These are phyloP conservation scores for Rhizoclosmatium globosum DNA, from an alignment of 192 early-diverging fungal species.

Conservation along the genomic window DNA sequence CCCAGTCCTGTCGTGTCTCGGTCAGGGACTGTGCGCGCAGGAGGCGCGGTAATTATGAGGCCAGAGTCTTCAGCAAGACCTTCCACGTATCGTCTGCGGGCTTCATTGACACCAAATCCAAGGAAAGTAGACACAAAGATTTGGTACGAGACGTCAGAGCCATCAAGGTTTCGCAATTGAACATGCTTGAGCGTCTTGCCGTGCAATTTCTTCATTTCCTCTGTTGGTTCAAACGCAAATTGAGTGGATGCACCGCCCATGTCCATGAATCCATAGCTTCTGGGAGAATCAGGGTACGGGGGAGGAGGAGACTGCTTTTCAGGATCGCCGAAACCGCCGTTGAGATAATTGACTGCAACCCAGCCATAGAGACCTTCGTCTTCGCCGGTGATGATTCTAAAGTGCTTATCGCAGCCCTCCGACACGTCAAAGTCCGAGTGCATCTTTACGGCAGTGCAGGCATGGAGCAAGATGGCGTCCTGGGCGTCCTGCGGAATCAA, in stretches of 20 bases:
- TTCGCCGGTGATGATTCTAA: constrained; percentile 93
- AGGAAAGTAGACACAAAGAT: constrained; percentile 95
- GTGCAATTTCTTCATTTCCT: constrained; percentile 63
- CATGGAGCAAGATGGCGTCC: constrained; percentile 62
- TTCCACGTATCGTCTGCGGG: constrained; percentile 83
- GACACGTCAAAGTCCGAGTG: constrained; percentile 65
- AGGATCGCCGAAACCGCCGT: constrained; percentile 68
- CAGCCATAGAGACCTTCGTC: constrained; percentile 96
- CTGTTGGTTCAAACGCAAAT: constrained; percentile 93
- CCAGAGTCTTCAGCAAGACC: constrained; percentile 19
- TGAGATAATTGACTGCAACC: constrained; percentile 93
- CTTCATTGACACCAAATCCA: constrained; percentile 97
- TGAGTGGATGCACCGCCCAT: constrained; percentile 87
- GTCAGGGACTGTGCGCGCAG: background rate
- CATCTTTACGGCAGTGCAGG: constrained; percentile 72
- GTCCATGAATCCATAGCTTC: constrained; percentile 88
- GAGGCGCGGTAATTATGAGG: background rate
- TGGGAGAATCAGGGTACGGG: constrained; percentile 6
- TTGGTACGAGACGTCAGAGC: constrained; percentile 60
- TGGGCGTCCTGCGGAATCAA: constrained; percentile 56
- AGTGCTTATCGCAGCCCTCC: constrained; percentile 75
- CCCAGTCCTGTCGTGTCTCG: background rate
- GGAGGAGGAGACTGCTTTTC: background rate
- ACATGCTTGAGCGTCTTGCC: constrained; percentile 75
- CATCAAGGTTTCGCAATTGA: constrained; percentile 73